A percentile compares a stretch with the other conserved stretches of the same genome.
Evolutionary conservation across 768 basidiomycete species (phyloP).

Genomic region (Pholiota microspora): DNA sequence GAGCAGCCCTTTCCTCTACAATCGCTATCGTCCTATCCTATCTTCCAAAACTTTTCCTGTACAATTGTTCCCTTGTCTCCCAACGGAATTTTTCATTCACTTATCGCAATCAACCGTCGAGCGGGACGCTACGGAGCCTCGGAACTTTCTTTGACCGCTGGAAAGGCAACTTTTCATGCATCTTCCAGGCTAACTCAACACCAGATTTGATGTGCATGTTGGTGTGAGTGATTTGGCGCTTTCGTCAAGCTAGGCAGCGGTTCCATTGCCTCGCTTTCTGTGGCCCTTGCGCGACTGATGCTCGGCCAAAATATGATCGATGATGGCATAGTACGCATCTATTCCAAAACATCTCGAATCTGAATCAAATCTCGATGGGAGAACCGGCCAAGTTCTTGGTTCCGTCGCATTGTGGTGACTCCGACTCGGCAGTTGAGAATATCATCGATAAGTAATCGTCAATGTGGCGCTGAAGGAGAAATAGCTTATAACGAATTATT

Average conservation of each 20-base stretch:
- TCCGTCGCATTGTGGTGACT: too few species aligned
- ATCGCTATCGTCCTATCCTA: constrained; percentile 16
- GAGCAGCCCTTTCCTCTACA: constrained; percentile 7
- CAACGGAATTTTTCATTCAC: background rate
- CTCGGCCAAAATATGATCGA: background rate
- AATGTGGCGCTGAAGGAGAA: background rate
- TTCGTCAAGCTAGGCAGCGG: background rate
- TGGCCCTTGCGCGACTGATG: background rate
- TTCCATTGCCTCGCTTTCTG: background rate
- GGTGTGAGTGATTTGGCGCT: background rate
- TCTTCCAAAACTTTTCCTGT: constrained; percentile 2
- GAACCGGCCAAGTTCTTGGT: too few species aligned
- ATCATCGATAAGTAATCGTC: background rate
- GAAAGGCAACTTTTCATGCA: background rate
- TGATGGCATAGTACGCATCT: background rate
- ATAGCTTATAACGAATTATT: background rate
- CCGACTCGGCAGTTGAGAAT: background rate
- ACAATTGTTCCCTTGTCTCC: constrained; percentile 4
- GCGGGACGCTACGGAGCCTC: constrained; percentile 7
- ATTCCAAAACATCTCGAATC: too few species aligned
- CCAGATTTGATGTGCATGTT: background rate
- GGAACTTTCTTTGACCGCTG: constrained; percentile 4
- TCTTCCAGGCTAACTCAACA: background rate
- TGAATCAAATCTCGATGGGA: background rate
- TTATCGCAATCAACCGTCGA: background rate